Base-by-base conservation (phyloP, 1,284 basidiomycete species). In the Filobasidium uniguttulatum region DNA sequence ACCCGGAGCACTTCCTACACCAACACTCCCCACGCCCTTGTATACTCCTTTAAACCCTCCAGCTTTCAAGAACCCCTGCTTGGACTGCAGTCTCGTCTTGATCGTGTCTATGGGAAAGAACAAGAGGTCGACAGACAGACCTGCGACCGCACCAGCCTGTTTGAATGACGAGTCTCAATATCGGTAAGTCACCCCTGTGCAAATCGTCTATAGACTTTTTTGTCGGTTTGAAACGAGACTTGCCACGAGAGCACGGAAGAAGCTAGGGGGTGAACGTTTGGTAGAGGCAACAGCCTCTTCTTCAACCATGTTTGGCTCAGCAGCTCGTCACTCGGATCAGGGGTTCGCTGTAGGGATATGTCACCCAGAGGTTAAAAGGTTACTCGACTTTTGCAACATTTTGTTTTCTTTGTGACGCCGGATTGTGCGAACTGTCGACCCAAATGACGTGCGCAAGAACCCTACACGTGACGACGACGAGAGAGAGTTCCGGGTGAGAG, bases 81-180 rank as follows among this genome's bases (percentile, higher is more conserved):
- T 69, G 3, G 89, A 83, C 64, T 98, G 93, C 48, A 96, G 72
- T 30, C 93, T 81, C 14, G 93, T 97, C 71, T 98, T 98, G 64
- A 97, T 72, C 1, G 93, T 96, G 71, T 98, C 93, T 54, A 97
- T 82, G 0, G 93, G 93, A 68, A 88, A 97, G 73, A 97, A 93
- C 31, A 96, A 77, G 52, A 97, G 76, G 70, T 98, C 93, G 22
- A 93, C 89, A 1, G 86, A 77, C 15, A 86, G 84, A 38, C 90
- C 90, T 22, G 90, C 87, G 33, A 82, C 68, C 17, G 84, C 89
- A 33, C 89, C 89, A 46, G 86, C 82, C 50, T 52, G 37, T 4
- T n/a, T 40, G 5, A 20, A 12, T 5, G 14, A 23, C 19, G 20
- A 3, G 23, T 22, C 17, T 40, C 37, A 40, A n/a, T n/a, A n/a